Conservation (phyloP, 805 yeast genomes). For the Cyberlindnera mycetangii region DNA sequence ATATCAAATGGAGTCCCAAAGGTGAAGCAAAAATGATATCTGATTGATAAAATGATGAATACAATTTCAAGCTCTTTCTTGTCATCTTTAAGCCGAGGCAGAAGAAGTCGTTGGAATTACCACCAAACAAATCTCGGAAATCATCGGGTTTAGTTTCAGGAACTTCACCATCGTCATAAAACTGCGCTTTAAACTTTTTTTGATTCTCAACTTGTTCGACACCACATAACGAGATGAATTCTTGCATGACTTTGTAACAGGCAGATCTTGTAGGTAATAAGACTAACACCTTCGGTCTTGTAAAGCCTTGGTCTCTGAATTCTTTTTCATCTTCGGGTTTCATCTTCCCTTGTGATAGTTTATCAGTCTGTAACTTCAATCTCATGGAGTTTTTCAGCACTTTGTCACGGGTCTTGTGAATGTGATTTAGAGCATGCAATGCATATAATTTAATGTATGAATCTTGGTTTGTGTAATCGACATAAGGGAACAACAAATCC, state of each 20-base stretch:
- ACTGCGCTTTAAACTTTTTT: conserved; percentile 70
- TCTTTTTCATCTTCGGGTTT: conserved; percentile 51
- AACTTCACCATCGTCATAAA: conserved; percentile 47
- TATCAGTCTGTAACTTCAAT: conserved; percentile 41
- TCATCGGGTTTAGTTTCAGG: conserved; percentile 71
- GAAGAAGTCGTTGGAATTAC: conserved; percentile 90
- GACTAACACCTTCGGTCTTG: conserved; percentile 84
- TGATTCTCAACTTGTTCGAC: conserved; percentile 77
- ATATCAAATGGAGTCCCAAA: conserved; percentile 75
- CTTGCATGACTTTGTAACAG: conserved; percentile 65
- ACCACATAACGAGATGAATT: conserved; percentile 59
- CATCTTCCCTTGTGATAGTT: conserved; percentile 32
- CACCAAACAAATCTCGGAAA: conserved; percentile 74
- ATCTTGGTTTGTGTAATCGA: conserved; percentile 44
- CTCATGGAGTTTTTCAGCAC: conserved; percentile 73
- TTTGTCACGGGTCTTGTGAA: conserved; percentile 83
- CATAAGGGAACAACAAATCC: conserved; percentile 63
- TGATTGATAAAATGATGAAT: conserved; percentile 77
- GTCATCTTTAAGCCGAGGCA: conserved; percentile 89
- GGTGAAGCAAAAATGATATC: conserved; percentile 92
- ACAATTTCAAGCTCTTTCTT: conserved; percentile 79
- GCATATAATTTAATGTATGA: conserved; percentile 61
- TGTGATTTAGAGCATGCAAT: conserved; percentile 77
- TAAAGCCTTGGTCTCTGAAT: conserved; percentile 89
- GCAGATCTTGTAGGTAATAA: conserved; percentile 81